Conservation (phyloP, 441 rosid genomes). For the Isatis lusitanica region DNA sequence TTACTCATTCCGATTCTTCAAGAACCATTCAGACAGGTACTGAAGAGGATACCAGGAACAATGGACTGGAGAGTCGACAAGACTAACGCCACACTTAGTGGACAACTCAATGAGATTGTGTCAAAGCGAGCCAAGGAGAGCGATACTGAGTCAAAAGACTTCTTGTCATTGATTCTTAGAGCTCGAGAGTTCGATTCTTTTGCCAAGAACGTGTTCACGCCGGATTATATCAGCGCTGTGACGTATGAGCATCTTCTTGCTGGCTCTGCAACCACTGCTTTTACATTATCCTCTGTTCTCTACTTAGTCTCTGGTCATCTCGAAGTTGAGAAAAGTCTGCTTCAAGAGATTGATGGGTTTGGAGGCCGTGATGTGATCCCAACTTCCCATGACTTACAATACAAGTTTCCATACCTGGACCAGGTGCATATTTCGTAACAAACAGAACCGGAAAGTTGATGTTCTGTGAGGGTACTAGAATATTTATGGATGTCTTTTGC, state of each 20-base stretch:
- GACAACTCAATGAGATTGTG: constrained; percentile 75
- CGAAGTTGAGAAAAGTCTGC: constrained; percentile 68
- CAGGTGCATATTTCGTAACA: constrained; percentile 49
- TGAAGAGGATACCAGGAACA: constrained; percentile 82
- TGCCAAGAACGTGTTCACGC: constrained; percentile 53
- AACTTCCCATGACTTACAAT: constrained; percentile 63
- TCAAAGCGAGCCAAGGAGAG: constrained; percentile 57
- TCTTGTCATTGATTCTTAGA: constrained; percentile 69
- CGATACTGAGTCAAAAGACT: constrained; percentile 62
- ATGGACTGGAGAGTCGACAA: constrained; percentile 85
- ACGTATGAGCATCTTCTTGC: constrained; percentile 94
- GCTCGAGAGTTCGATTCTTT: constrained; percentile 65
- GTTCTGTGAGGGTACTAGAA: background rate
- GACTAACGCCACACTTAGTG: constrained; percentile 55
- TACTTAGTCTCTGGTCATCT: constrained; percentile 76
- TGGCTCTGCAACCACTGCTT: constrained; percentile 85
- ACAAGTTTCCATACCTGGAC: constrained; percentile 75
- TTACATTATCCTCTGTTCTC: constrained; percentile 70
- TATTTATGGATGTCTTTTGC: background rate
- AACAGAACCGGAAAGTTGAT: background rate
- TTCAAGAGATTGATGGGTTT: constrained; percentile 72
- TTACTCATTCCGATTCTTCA: constrained; percentile 78
- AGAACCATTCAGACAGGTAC: constrained; percentile 82
- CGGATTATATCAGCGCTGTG: constrained; percentile 77
- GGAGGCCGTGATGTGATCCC: constrained; percentile 60